phyloP scores from a whole-genome alignment of 2,329 filamentous ascomycete species.

The Penicillium decumbens region DNA sequence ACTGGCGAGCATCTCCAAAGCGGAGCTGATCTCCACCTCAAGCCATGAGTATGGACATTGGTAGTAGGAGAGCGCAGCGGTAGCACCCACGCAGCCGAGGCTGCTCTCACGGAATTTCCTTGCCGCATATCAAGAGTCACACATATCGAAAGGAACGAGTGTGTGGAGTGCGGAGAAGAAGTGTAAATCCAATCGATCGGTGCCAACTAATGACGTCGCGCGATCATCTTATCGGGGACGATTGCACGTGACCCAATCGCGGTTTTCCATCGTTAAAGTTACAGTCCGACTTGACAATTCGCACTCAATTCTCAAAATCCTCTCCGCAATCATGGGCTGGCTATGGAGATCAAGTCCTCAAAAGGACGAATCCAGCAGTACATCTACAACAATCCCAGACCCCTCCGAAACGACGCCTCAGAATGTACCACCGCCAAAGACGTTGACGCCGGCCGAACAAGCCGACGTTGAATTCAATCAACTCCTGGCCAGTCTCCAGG shows the following conservation, averaged over 20 bases:
- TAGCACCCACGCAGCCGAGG: slow-evolving; percentile 5
- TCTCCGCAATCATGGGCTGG: slow-evolving; percentile 43
- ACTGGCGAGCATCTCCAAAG: slow-evolving; percentile 4
- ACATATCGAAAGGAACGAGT: neutral
- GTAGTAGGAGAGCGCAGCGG: neutral
- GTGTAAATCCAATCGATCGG: neutral
- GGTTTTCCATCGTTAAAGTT: slow-evolving; percentile 1
- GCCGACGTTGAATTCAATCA: slow-evolving; percentile 53
- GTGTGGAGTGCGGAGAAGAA: neutral
- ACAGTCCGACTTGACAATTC: neutral
- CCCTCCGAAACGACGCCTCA: slow-evolving; percentile 15
- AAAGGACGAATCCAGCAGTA: slow-evolving; percentile 22
- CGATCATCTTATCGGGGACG: slow-evolving; percentile 4
- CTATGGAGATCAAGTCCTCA: slow-evolving; percentile 37
- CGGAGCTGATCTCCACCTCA: slow-evolving; percentile 14
- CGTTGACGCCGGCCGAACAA: slow-evolving; percentile 44
- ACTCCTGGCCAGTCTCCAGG: slow-evolving; percentile 49
- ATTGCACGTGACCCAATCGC: slow-evolving; percentile 9
- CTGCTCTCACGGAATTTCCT: slow-evolving; percentile 8
- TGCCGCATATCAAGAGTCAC: slow-evolving; percentile 21
- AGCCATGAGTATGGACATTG: slow-evolving; percentile 2
- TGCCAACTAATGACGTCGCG: slow-evolving; percentile 12
- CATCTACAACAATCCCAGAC: slow-evolving; percentile 11
- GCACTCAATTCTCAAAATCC: slow-evolving; percentile 2
- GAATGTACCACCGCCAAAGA: slow-evolving; percentile 23